Conservation (phyloP, 495 filamentous ascomycete genomes). For the Letharia lupina region DNA sequence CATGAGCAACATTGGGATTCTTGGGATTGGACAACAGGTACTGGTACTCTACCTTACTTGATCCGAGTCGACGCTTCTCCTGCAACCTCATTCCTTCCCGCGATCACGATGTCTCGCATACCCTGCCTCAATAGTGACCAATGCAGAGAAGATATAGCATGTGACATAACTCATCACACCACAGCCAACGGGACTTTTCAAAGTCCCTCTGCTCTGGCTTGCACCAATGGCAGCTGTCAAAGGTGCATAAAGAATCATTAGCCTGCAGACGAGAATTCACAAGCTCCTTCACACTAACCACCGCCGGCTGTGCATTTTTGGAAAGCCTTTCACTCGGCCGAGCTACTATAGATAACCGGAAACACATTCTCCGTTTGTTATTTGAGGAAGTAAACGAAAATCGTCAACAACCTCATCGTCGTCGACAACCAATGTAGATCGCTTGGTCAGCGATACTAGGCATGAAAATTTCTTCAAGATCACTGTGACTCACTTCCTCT, state of each 20-base stretch:
- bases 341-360: background rate
- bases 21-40: background rate
- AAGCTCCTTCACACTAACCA: background rate
- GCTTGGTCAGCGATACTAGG: background rate
- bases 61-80: background rate
- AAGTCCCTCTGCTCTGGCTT: background rate
- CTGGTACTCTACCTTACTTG: background rate
- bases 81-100: background rate
- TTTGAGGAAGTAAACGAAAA: background rate
- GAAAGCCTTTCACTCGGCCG: background rate
- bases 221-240: background rate
- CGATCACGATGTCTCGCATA: background rate
- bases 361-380: too few relatives aligned
- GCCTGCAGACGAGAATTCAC: background rate
- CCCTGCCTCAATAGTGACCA: background rate
- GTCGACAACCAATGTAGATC: background rate
- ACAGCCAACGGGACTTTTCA: background rate
- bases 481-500: background rate
- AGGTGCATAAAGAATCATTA: background rate
- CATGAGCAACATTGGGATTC: background rate
- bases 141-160: background rate
- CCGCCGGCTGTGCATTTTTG: background rate
- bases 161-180: background rate
- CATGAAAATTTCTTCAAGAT: background rate
- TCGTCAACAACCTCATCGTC: background rate